Evolutionary conservation across 1,139 yeast species (phyloP), one percentile per base, ranked within the genome.

Genomic region (Pichia sp.): DNA sequence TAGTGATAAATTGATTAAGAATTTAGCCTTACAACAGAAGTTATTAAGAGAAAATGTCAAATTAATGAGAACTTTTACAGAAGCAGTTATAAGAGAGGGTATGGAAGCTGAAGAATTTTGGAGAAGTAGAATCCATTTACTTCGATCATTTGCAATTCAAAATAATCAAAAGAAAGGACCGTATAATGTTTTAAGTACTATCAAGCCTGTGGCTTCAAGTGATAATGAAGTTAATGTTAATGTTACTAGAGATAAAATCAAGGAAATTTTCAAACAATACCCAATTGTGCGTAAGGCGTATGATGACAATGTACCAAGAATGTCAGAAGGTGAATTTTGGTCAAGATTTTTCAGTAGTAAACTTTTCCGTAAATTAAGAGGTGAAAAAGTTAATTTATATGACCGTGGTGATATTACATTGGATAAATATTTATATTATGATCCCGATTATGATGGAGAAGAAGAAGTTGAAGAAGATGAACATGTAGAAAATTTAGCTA

Each of bases 271-370:
- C 57, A 85, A 82, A 40, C 95, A 93, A 45, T 91, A 91, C 56
- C 98, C 98, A 0, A 76, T 89, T 28, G 93, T 91, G n/a, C 77
- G 84, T 45, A 79, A 76, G 48, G 97, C 97, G 1, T 91, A 83
- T 56, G 78, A 77, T 48, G 98, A 91, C 46, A 77, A 80, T 46
- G 98, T 93, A 2, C 98, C 98, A 0, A 80, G 81, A 48, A 71
- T 91, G 46, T 72, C 75, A 39, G 97, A 89, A 59, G 91, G 93
- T 30, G 95, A 84, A 55, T 91, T 91, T 53, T 91, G 99, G 98
- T 84, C 95, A n/a, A 69, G 97, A 47, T 93, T 91, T 56, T 91
- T 91, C 67, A 80, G 85, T 53, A 86, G 96, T 1, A 81, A 88
- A 53, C 64, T 91, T 45, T 91, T 89, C 57, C 71, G 96, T 52